Conservation (phyloP, 768 basidiomycete species). For the Tylopilus plumbeoviolaceoides region DNA sequence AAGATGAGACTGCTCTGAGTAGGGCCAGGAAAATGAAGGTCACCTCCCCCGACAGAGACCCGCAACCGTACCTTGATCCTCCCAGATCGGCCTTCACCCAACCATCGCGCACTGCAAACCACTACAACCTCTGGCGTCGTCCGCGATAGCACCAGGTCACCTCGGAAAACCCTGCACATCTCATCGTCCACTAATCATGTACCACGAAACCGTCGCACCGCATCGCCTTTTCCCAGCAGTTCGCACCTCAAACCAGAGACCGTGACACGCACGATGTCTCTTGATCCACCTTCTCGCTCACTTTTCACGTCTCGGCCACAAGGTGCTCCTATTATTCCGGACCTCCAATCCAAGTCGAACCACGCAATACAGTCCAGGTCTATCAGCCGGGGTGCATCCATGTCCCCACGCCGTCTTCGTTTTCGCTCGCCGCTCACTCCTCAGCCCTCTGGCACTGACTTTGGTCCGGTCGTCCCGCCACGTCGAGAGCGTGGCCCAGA, state of each 20-base stretch:
- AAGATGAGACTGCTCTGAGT: slow-evolving; percentile 32
- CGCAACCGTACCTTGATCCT: slow-evolving; percentile 50
- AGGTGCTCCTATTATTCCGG: slow-evolving; percentile 33
- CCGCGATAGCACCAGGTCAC: slow-evolving; percentile 24
- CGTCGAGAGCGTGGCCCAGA: slow-evolving; percentile 49
- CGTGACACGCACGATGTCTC: slow-evolving; percentile 62
- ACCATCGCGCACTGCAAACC: slow-evolving; percentile 18
- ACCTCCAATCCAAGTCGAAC: slow-evolving; percentile 23
- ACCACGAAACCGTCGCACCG: slow-evolving; percentile 37
- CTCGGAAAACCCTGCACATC: slow-evolving; percentile 31
- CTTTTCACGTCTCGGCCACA: slow-evolving; percentile 23
- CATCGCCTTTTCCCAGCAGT: slow-evolving; percentile 38
- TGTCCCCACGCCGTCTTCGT: slow-evolving; percentile 43
- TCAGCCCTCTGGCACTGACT: slow-evolving; percentile 45
- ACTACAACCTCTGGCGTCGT: slow-evolving; percentile 17
- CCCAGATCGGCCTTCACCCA: slow-evolving; percentile 42
- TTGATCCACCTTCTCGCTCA: slow-evolving; percentile 52
- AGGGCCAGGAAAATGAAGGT: slow-evolving; percentile 52
- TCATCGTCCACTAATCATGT: slow-evolving; percentile 30
- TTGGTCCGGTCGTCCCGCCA: slow-evolving; percentile 39
- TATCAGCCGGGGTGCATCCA: slow-evolving; percentile 39
- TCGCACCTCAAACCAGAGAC: slow-evolving; percentile 33
- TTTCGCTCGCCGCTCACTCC: slow-evolving; percentile 71
- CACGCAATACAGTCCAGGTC: slow-evolving; percentile 16
- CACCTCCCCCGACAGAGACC: slow-evolving; percentile 43